Percentiles rank a stretch among this genome's conserved stretches.
Evolutionary conservation across 345 rosid species (phyloP).

Genomic region (Cardiospermum halicacabum): DNA sequence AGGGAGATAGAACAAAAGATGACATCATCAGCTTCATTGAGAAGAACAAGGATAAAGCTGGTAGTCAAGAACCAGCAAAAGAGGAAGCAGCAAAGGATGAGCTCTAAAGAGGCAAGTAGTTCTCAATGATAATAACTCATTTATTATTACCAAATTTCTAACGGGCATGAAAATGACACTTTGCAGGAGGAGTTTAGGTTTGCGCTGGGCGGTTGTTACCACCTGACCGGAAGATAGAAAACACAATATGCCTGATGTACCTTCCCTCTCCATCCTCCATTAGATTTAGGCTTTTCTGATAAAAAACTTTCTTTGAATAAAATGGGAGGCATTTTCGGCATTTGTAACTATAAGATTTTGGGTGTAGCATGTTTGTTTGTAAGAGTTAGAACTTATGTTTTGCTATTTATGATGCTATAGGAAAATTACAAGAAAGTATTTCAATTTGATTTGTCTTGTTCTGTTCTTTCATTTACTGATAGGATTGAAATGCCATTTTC

Average conservation of each 20-base stretch:
- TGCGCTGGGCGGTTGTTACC: slow-evolving; percentile 10
- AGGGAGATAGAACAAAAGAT: slow-evolving; percentile 78
- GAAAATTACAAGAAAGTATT: not conserved
- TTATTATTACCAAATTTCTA: too few species aligned
- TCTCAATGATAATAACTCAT: slow-evolving; percentile 6
- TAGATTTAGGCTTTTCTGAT: not conserved
- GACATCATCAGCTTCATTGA: slow-evolving; percentile 76
- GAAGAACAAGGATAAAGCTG: slow-evolving; percentile 58
- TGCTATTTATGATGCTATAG: not conserved
- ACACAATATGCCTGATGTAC: slow-evolving; percentile 14
- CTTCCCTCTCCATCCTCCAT: not conserved
- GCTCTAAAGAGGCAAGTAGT: slow-evolving; percentile 37
- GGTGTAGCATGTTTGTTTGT: not conserved
- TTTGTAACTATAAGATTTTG: not conserved
- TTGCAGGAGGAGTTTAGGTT: not conserved
- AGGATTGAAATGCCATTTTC: too few species aligned
- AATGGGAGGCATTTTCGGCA: slow-evolving; percentile 14
- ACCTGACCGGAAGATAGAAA: not conserved
- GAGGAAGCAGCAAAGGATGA: slow-evolving; percentile 54
- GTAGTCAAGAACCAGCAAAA: slow-evolving; percentile 33
- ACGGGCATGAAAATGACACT: too few species aligned
- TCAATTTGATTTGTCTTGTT: not conserved
- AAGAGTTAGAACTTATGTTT: not conserved
- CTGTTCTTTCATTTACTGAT: not conserved
- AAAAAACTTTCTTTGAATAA: slow-evolving; percentile 6